These are phyloP conservation scores for Claviceps quebecensis DNA, from an alignment of 2,329 filamentous ascomycete species.

Conservation along the genomic window DNA sequence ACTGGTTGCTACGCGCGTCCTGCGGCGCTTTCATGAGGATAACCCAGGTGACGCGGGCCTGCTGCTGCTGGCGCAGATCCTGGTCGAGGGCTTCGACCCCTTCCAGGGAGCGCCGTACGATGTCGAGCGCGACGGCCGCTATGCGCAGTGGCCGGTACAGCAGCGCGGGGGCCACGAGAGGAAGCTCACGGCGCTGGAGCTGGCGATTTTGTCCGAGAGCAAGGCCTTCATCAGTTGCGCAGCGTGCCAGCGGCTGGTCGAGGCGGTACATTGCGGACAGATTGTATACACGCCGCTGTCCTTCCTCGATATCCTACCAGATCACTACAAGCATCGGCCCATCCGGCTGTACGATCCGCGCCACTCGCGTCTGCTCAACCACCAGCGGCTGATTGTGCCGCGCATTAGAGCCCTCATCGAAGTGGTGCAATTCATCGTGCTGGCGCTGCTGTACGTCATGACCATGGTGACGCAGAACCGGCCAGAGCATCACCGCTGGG, in stretches of 20 bases:
- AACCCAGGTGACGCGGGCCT: slow-evolving; percentile 48
- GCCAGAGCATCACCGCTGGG: slow-evolving; percentile 31
- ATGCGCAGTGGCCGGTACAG: slow-evolving; percentile 25
- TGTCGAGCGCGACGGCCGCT: slow-evolving; percentile 34
- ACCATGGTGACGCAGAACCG: slow-evolving; percentile 46
- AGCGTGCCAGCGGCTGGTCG: slow-evolving; percentile 55
- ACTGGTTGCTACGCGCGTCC: slow-evolving; percentile 49
- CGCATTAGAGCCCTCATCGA: slow-evolving; percentile 53
- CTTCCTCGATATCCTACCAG: slow-evolving; percentile 59
- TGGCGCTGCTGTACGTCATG: slow-evolving; percentile 47
- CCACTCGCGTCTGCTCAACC: slow-evolving; percentile 51
- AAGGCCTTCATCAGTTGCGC: slow-evolving; percentile 52
- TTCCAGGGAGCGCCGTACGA: slow-evolving; percentile 54
- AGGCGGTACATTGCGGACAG: slow-evolving; percentile 53
- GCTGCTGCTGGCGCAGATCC: slow-evolving; percentile 50
- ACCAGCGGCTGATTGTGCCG: slow-evolving; percentile 58
- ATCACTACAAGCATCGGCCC: slow-evolving; percentile 58
- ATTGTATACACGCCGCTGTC: slow-evolving; percentile 57
- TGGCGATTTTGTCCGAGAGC: slow-evolving; percentile 58
- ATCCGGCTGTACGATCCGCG: slow-evolving; percentile 57
- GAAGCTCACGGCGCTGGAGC: slow-evolving; percentile 54
- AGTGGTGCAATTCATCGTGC: slow-evolving; percentile 47
- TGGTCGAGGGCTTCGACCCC: slow-evolving; percentile 58
- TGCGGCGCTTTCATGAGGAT: slow-evolving; percentile 56
- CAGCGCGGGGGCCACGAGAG: slow-evolving; percentile 28